Evolutionary conservation across 805 yeast species (phyloP).

Genomic region (Yarrowia hollandica): DNA sequence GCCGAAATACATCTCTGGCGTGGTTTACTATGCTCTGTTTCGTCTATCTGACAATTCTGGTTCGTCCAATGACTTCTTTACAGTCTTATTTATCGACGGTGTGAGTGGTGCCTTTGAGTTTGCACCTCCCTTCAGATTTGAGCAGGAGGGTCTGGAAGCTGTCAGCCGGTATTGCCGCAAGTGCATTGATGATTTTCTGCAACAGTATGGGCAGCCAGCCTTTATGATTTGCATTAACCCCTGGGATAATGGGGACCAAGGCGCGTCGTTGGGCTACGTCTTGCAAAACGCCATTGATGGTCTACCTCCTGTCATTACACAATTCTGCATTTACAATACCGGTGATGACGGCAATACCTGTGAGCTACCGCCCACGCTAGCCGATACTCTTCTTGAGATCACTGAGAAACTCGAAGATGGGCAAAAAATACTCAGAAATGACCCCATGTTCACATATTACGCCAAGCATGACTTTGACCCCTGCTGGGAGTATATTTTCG

Average conservation of each 20-base stretch:
- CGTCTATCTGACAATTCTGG: not conserved
- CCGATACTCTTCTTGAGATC: too few relatives aligned
- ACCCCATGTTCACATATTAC: too few relatives aligned
- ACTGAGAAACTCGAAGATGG: too few relatives aligned
- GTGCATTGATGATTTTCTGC: not conserved
- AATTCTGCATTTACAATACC: not conserved
- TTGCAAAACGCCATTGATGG: not conserved
- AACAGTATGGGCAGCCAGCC: not conserved
- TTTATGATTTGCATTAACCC: not conserved
- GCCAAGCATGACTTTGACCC: too few relatives aligned
- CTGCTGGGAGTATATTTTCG: not conserved
- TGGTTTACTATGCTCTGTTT: slow-evolving; percentile 1
- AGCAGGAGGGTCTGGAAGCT: not conserved
- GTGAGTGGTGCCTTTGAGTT: not conserved
- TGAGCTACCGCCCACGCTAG: too few relatives aligned
- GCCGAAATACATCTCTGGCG: not conserved
- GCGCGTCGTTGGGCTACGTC: not conserved
- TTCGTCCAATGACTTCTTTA: not conserved
- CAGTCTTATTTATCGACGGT: not conserved
- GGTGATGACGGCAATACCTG: too few relatives aligned
- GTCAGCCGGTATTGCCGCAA: not conserved
- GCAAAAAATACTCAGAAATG: too few relatives aligned
- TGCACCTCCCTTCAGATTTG: not conserved
- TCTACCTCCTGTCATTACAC: not conserved
- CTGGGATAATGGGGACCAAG: not conserved